Conservation (phyloP, 352 stramenopile genomes). For the Peronospora destructor region DNA sequence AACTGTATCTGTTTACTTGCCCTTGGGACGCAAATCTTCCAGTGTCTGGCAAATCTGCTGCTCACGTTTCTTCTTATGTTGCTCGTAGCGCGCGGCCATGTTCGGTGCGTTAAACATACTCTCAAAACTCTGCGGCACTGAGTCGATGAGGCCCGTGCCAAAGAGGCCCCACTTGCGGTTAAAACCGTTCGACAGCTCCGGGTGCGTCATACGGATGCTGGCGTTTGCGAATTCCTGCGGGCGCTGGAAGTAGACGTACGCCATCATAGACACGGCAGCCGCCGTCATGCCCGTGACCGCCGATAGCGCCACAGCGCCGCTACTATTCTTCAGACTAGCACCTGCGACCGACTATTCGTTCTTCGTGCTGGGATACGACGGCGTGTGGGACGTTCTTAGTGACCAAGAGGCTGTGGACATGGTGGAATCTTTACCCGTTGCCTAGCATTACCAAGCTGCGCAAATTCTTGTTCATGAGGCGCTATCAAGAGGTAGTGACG, state of each 20-base stretch:
- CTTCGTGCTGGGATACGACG: conserved; percentile 71
- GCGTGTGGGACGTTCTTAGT: conserved; percentile 69
- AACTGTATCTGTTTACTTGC: conserved; percentile 30
- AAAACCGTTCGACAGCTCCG: conserved; percentile 63
- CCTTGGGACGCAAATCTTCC: conserved; percentile 71
- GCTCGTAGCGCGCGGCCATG: conserved; percentile 60
- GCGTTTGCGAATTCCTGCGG: conserved; percentile 80
- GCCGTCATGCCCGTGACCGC: conserved; percentile 76
- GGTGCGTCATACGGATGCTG: conserved; percentile 67
- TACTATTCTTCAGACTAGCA: conserved; percentile 39
- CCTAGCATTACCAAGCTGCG: conserved; percentile 39
- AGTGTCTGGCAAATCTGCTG: conserved; percentile 67
- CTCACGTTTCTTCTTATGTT: conserved; percentile 61
- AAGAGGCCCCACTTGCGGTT: conserved; percentile 79
- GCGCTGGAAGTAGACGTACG: conserved; percentile 78
- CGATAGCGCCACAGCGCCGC: conserved; percentile 58
- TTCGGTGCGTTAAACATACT: conserved; percentile 56
- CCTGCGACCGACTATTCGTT: conserved; percentile 48
- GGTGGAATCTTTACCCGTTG: conserved; percentile 29
- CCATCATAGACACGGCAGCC: conserved; percentile 71
- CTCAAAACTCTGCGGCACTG: conserved; percentile 60
- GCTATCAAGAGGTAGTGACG: conserved; percentile 44
- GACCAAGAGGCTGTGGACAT: conserved; percentile 73
- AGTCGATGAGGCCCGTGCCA: conserved; percentile 67
- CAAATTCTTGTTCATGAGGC: conserved; percentile 51